Base-by-base conservation (phyloP, 371 early-diverging fungal genomes). In the Rhizopus sp. region DNA sequence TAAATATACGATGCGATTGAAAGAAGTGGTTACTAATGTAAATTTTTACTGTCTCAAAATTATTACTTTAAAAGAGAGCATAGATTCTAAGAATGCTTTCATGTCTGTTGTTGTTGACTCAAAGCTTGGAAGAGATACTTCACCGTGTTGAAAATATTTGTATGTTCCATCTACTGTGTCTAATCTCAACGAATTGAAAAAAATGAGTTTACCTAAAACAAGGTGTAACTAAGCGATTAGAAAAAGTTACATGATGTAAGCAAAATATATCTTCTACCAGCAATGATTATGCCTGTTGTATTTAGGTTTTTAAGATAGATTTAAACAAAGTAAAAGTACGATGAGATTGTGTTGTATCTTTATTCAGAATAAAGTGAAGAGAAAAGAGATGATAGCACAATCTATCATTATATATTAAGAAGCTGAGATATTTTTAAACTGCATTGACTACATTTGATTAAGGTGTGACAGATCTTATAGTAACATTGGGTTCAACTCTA, bases 221-320 rank as follows among this genome's bases (percentile, higher is more conserved):
- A 55, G 15, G 35, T 55, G 3, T 46, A 45, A 55, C 16, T 33
- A 55, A 9, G 46, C 7, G 12, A 12, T 44, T 54, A 45, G 16
- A 34, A 46, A 37, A 55, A 55, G 41, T 33, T 53, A 33, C 34
- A 55, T 23, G 23, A 35, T 46, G 13, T 46, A 44, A 48, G 12
- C 49, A 57, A 41, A 34, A 50, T 44, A 44, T 44, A 31, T 50
- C 35, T 50, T 17, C 29, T 58, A 58, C 58, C 51, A 34, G 31
- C 17, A 37, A 37, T 5, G 38, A 37, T 7, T 37, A 37, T 37
- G 38, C 38, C 38, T n/a, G n/a, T n/a, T n/a, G n/a, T n/a, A n/a
- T n/a, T n/a, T n/a, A n/a, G n/a, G n/a, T n/a, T n/a, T n/a, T n/a
- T n/a, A n/a, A n/a, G n/a, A n/a, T n/a, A n/a, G n/a, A n/a, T n/a